These are phyloP conservation scores for Epichloe amarillans DNA, from an alignment of 2,329 filamentous ascomycete species.

Conservation along the genomic window DNA sequence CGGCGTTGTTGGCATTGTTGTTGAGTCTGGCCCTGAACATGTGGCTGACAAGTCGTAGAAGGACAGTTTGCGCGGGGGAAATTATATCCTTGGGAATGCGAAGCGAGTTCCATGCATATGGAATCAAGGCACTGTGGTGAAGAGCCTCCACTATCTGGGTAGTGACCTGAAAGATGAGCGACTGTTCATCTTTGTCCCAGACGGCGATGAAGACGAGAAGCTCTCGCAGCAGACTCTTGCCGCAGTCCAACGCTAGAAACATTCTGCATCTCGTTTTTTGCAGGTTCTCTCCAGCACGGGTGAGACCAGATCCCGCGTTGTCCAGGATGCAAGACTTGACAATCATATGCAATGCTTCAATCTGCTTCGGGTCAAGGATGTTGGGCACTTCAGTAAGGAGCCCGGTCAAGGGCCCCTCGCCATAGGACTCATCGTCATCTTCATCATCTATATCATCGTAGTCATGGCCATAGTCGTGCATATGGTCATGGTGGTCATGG, in stretches of 20 bases:
- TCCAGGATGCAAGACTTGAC: constrained; percentile 91
- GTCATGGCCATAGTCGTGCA: constrained; percentile 27
- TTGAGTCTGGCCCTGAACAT: constrained; percentile 55
- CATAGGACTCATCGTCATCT: constrained; percentile 70
- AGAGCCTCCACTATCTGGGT: constrained; percentile 91
- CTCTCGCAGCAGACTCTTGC: constrained; percentile 77
- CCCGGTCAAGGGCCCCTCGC: constrained; percentile 66
- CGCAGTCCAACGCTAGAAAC: constrained; percentile 78
- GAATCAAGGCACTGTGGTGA: constrained; percentile 76
- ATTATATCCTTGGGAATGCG: constrained; percentile 92
- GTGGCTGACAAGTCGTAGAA: constrained; percentile 80
- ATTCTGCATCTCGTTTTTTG: constrained; percentile 85
- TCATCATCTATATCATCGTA: constrained; percentile 47
- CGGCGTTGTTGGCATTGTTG: constrained; percentile 22
- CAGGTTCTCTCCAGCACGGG: constrained; percentile 61
- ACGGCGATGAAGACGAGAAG: constrained; percentile 92
- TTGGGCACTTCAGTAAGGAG: constrained; percentile 87
- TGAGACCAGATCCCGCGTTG: constrained; percentile 56
- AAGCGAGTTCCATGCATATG: constrained; percentile 84
- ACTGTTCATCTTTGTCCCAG: constrained; percentile 88
- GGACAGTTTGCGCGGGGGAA: constrained; percentile 83
- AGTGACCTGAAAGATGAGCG: constrained; percentile 92
- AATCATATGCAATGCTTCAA: constrained; percentile 93
- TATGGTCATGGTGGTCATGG: constrained; percentile 22
- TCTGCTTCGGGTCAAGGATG: constrained; percentile 86